Evolutionary conservation across 2,329 filamentous ascomycete species (phyloP), one percentile per base, ranked within the genome.

Genomic region (Colletotrichum aenigma): DNA sequence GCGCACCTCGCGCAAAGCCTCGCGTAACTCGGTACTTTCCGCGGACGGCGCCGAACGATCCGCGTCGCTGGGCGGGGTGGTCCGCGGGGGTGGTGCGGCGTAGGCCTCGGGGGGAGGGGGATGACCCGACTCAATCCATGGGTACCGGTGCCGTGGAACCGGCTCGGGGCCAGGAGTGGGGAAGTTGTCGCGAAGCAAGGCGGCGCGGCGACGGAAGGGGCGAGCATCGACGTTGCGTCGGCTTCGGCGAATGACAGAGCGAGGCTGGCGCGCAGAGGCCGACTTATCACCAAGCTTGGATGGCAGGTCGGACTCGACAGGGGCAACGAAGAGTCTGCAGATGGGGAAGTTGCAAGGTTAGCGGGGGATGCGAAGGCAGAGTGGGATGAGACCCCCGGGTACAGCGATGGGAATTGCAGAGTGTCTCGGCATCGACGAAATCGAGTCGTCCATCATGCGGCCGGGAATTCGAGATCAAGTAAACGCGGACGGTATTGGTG

Each of bases 271-370:
- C 6, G 80, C 75, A 55, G 79, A 77, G 30, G 77, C 38, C 13
- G 79, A 75, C 56, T 77, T 76, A 75, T 83, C 78, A 30, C 82
- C 77, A 38, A 83, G 69, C 77, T 86, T 87, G 62, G 81, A 78
- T 16, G 82, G 79, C 60, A 87, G 70, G 76, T 88, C 86, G 64
- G 87, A 87, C 78, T 88, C 85, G 77, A 87, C 84, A 38, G 86
- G 87, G 48, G 87, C 86, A 69, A 88, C 80, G 77, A 88, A 89
- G 36, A 89, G 81, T 77, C 88, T 89, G 76, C 30, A 56, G 16
- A 30, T 55, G 24, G n/a, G 13, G 48, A 32, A n/a, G 16, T 55
- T 68, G 38, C 48, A 65, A 74, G 13, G 36, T 76, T 76, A 76
- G 74, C 64, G 48, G 38, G 43, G 43, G 58, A 71, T 71, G 62